A percentile compares a stretch with the other conserved stretches of the same genome.
Conservation (phyloP, 352 stramenopile species). For the Sclerospora graminicola region DNA sequence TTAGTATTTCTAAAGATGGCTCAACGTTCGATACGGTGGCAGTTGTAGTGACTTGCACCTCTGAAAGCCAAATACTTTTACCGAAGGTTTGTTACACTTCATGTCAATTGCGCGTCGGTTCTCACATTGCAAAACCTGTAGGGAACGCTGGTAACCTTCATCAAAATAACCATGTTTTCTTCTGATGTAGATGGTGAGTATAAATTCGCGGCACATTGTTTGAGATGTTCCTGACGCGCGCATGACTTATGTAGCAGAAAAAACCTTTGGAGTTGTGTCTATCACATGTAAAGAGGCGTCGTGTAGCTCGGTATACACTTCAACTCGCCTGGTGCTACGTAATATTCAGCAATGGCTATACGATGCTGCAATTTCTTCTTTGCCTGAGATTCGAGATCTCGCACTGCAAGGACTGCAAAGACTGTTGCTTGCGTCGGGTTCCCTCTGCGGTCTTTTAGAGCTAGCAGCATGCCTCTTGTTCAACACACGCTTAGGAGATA, state of each 20-base stretch:
- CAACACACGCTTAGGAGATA: slow-evolving; percentile 21
- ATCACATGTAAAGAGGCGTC: slow-evolving; percentile 44
- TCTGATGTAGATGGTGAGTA: slow-evolving; percentile 16
- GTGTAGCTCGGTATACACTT: slow-evolving; percentile 32
- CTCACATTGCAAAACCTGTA: slow-evolving; percentile 6
- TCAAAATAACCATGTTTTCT: slow-evolving; percentile 41
- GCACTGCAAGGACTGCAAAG: slow-evolving; percentile 49
- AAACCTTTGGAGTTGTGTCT: slow-evolving; percentile 40
- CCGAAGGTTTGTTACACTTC: slow-evolving; percentile 25
- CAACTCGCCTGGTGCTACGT: slow-evolving; percentile 37
- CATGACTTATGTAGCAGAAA: slow-evolving; percentile 10
- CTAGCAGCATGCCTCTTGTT: slow-evolving; percentile 52
- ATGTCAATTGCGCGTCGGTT: not conserved
- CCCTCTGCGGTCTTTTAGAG: slow-evolving; percentile 65
- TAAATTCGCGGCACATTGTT: not conserved
- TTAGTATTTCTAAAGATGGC: slow-evolving; percentile 37
- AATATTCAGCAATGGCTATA: slow-evolving; percentile 66
- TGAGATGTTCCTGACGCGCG: slow-evolving; percentile 1
- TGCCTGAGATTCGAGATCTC: slow-evolving; percentile 41
- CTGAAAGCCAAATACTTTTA: slow-evolving; percentile 28
- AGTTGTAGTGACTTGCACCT: slow-evolving; percentile 23
- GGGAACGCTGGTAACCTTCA: slow-evolving; percentile 21
- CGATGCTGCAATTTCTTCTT: slow-evolving; percentile 37
- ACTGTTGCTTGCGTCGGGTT: slow-evolving; percentile 63
- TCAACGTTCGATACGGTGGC: slow-evolving; percentile 36